Evolutionary conservation across 306 rosid genomes (phyloP).

Genomic region (Ochetophila trinervis): DNA sequence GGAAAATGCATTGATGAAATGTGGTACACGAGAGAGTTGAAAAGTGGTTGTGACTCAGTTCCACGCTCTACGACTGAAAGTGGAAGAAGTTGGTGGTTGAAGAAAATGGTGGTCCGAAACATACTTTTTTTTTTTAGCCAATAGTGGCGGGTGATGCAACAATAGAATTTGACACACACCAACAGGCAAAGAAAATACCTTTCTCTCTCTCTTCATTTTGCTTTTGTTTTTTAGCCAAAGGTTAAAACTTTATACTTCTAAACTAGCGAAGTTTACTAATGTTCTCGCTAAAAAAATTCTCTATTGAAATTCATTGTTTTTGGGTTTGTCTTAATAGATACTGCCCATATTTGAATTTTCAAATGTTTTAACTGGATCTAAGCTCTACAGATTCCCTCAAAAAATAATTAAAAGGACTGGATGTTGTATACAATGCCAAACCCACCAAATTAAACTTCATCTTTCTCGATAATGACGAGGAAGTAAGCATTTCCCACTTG

Average conservation of each 20-base stretch:
- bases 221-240: too few relatives aligned
- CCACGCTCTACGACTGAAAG: too few relatives aligned
- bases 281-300: too few relatives aligned
- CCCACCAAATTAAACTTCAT: background rate
- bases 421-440: too few relatives aligned
- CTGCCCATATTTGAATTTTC: too few relatives aligned
- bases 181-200: too few relatives aligned
- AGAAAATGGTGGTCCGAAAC: background rate
- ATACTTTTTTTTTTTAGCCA: background rate
- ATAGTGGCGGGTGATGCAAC: background rate
- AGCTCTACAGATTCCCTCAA: background rate
- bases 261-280: too few relatives aligned
- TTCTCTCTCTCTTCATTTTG: too few relatives aligned
- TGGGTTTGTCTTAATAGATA: background rate
- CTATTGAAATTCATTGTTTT: background rate
- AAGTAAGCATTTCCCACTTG: constrained; percentile 20
- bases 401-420: too few relatives aligned
- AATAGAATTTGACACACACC: background rate
- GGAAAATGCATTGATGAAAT: constrained; percentile 6
- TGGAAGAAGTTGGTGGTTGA: background rate
- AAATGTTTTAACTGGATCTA: background rate
- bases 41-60: background rate
- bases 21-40: background rate
- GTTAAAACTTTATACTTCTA: too few relatives aligned
- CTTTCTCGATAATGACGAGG: background rate